Conservation (phyloP, 345 rosid genomes). For the Moricandia moricandioides region DNA sequence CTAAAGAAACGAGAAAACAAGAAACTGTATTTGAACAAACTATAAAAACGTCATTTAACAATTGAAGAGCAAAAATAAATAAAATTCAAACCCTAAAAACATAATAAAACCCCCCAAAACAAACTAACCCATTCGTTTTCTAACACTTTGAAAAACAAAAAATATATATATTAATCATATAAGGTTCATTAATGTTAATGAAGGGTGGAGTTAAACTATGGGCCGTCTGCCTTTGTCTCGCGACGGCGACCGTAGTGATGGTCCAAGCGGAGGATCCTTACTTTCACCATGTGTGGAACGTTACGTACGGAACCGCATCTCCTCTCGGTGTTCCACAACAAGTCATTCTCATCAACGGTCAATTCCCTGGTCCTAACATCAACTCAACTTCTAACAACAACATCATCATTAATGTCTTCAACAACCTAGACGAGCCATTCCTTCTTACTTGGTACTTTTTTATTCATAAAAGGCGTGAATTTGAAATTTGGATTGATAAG, state of each 20-base stretch:
- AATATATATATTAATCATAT: not conserved
- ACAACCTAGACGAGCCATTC: conserved; percentile 70
- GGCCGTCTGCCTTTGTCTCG: conserved; percentile 35
- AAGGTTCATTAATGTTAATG: conserved; percentile 9
- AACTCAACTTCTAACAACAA: conserved; percentile 77
- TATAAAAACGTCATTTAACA: conserved; percentile 29
- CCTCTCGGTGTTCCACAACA: conserved; percentile 77
- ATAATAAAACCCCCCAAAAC: not conserved
- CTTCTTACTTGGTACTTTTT: conserved; percentile 57
- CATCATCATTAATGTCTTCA: conserved; percentile 65
- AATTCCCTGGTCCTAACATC: conserved; percentile 77
- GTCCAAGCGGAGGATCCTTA: conserved; percentile 72
- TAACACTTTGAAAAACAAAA: not conserved
- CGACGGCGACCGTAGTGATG: conserved; percentile 18
- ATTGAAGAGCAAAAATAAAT: not conserved
- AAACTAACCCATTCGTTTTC: not conserved
- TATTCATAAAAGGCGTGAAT: not conserved
- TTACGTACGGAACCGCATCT: conserved; percentile 70
- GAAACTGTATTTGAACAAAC: conserved; percentile 14
- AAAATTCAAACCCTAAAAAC: conserved; percentile 1
- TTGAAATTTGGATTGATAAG: too few relatives aligned
- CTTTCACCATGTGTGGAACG: conserved; percentile 64
- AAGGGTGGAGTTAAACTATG: conserved; percentile 38
- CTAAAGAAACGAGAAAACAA: conserved; percentile 22
- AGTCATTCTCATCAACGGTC: conserved; percentile 65